These are phyloP conservation scores for Monosporascus sp. DNA, from an alignment of 2,329 filamentous ascomycete genomes.

Conservation along the genomic window DNA sequence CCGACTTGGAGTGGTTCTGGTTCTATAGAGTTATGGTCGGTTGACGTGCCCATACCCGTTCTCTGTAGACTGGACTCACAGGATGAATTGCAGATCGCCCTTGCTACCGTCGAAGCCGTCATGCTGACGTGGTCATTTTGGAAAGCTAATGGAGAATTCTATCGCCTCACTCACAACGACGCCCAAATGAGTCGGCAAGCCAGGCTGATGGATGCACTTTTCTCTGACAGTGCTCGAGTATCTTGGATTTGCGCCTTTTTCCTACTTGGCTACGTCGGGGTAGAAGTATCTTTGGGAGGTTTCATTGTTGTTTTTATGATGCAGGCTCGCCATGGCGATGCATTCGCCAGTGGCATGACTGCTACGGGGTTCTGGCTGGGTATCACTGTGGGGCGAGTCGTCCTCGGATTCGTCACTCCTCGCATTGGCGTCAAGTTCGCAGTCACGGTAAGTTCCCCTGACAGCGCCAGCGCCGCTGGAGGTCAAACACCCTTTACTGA, in stretches of 20 bases:
- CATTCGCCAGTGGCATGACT: constrained; percentile 68
- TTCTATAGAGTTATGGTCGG: constrained; percentile 73
- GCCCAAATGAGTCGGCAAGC: constrained; percentile 19
- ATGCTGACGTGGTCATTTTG: constrained; percentile 52
- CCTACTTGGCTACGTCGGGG: constrained; percentile 69
- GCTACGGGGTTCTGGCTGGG: constrained; percentile 80
- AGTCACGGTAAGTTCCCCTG: constrained; percentile 33
- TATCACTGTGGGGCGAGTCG: constrained; percentile 64
- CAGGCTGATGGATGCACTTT: constrained; percentile 33
- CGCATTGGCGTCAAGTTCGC: constrained; percentile 64
- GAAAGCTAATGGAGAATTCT: constrained; percentile 51
- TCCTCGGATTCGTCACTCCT: constrained; percentile 70
- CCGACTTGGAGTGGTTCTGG: constrained; percentile 56
- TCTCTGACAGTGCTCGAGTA: constrained; percentile 40
- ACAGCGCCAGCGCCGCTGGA: neutral
- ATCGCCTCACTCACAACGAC: constrained; percentile 31
- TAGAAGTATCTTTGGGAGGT: constrained; percentile 70
- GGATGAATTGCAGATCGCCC: constrained; percentile 37
- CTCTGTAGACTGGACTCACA: neutral
- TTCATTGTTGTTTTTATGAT: constrained; percentile 88
- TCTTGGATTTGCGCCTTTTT: constrained; percentile 69
- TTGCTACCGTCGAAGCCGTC: constrained; percentile 49
- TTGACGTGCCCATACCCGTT: neutral
- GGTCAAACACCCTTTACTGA: too few relatives aligned
- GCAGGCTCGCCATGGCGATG: constrained; percentile 59